phyloP scores from a whole-genome alignment of 805 yeast genomes.

The Lipomyces sp. region DNA sequence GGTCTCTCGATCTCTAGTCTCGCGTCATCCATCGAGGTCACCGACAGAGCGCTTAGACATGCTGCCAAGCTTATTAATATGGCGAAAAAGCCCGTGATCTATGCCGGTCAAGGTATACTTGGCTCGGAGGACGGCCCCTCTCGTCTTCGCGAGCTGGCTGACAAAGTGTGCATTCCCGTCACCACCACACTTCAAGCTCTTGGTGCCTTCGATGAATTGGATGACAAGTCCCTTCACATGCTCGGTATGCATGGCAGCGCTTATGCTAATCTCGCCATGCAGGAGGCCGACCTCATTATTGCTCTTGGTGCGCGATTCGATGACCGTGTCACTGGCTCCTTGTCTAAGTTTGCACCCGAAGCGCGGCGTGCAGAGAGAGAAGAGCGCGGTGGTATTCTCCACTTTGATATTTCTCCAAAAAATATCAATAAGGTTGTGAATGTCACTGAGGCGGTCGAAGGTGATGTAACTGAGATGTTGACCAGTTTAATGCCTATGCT shows the following conservation, averaged over 20 bases:
- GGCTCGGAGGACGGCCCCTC: conserved; percentile 80
- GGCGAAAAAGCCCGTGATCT: conserved; percentile 86
- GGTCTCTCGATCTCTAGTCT: conserved; percentile 63
- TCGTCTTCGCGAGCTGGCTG: conserved; percentile 79
- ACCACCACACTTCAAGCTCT: conserved; percentile 93
- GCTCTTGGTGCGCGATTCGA: conserved; percentile 98
- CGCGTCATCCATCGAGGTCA: conserved; percentile 73
- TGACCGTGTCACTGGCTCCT: conserved; percentile 93
- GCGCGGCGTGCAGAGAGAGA: conserved; percentile 89
- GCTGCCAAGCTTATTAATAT: conserved; percentile 77
- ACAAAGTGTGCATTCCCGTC: conserved; percentile 91
- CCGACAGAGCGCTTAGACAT: conserved; percentile 70
- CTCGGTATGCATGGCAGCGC: conserved; percentile 98
- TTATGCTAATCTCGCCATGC: conserved; percentile 93
- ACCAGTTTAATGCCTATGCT: conserved; percentile 73
- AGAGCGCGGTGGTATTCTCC: conserved; percentile 92
- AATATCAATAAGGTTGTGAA: conserved; percentile 94
- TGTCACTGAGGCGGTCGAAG: conserved; percentile 95
- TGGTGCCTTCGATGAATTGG: conserved; percentile 92
- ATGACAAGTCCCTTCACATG: conserved; percentile 90
- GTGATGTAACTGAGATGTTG: conserved; percentile 86
- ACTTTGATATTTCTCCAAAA: conserved; percentile 94
- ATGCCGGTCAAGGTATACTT: conserved; percentile 90
- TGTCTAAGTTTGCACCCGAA: conserved; percentile 88
- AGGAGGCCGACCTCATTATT: conserved; percentile 87